Evolutionary conservation across 2,329 filamentous ascomycete genomes (phyloP), one percentile per base, ranked within the genome.

Genomic region (Penicillium sp.): DNA sequence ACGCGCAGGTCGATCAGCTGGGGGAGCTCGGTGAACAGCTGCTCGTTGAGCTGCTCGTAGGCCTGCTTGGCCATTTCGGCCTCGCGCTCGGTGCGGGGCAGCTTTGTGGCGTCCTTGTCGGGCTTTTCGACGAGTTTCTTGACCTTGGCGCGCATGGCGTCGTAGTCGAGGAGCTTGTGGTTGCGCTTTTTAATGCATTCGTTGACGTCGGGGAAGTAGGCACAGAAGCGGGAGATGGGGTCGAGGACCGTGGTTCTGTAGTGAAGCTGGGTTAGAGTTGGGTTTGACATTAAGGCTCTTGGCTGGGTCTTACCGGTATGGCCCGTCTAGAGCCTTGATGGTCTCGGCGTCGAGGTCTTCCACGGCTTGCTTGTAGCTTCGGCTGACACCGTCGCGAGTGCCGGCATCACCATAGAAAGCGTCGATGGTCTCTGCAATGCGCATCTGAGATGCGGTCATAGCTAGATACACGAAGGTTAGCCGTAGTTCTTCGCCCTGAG

Each of bases 101-200:
- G 87, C 81, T 98, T 99, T 54, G 91, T 94, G 14, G 92, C 91
- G 74, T 99, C 95, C 83, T 99, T 99, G 83, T 99, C 95, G 49
- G 95, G 95, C 82, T 99, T 98, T 78, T 99, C 96, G 54, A 91
- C 92, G 40, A 99, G 87, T 77, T 92, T 94, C 85, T 97, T 97
- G 71, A 99, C 95, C 77, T 95, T 96, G 66, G 92, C 92, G 63
- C 95, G 91, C 78, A 98, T 88, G 18, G 93, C 87, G 76, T 99
- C 95, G 81, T 99, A 99, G 79, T 99, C 96, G 67, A 98, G 90
- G 58, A 98, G 89, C 79, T 99, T 99, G 85, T 99, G 91, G 71
- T 96, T 90, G 71, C 96, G 91, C 82, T 99, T 99, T 81, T 98
- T 99, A 79, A 99, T 97, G 78, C 94, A 97, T 81, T 97, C 92